These are phyloP conservation scores for Diaporthe sp. DNA, from an alignment of 2,329 filamentous ascomycete species.

Conservation along the genomic window DNA sequence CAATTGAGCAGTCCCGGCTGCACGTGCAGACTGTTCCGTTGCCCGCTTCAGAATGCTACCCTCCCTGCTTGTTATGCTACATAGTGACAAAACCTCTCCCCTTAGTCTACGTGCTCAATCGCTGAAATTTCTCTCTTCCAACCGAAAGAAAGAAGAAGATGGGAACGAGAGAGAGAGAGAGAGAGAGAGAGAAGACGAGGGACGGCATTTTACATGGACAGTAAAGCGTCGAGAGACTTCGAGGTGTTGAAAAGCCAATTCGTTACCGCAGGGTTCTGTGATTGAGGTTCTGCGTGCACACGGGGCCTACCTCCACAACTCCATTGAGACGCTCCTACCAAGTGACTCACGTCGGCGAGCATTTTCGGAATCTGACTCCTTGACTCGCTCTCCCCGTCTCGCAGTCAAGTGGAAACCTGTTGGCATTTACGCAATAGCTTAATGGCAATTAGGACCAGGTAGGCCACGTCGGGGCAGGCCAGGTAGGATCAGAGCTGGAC, in stretches of 20 bases:
- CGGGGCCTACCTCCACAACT: neutral
- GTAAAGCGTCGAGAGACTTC: neutral
- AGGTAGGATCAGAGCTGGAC: constrained; percentile 26
- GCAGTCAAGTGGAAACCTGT: neutral
- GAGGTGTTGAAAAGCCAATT: neutral
- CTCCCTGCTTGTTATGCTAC: neutral
- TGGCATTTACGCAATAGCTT: neutral
- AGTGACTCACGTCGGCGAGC: constrained; percentile 35
- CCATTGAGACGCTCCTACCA: neutral
- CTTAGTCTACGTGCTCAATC: neutral
- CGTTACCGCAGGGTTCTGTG: neutral
- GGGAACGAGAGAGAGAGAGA: neutral
- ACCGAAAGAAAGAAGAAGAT: no score
- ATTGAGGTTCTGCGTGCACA: neutral
- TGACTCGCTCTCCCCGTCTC: neutral
- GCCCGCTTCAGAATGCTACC: constrained; percentile 17
- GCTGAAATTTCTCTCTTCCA: neutral
- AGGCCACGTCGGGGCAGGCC: neutral
- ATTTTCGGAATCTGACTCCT: constrained; percentile 1
- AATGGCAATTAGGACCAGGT: neutral
- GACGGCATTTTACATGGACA: neutral
- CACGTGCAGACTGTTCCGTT: neutral
- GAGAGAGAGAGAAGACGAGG: neutral
- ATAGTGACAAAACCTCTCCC: neutral
- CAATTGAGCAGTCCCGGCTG: constrained; percentile 6